Conservation (phyloP, 176 grass and related monocot genomes). For the Hordeum marinum region DNA sequence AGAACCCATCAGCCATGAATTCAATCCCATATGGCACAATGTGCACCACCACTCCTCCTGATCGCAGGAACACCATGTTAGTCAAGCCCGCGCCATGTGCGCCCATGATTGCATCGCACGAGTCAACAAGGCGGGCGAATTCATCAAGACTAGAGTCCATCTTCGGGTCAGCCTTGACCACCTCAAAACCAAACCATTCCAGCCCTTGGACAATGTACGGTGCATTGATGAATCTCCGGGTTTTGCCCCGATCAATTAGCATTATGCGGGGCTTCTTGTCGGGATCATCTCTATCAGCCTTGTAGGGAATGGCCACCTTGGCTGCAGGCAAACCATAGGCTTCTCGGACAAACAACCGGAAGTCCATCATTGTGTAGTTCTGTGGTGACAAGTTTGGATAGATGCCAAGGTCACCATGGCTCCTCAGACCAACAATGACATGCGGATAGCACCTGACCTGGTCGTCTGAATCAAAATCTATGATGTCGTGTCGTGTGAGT, state of each 20-base stretch:
- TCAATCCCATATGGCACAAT: conserved; percentile 67
- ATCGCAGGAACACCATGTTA: conserved; percentile 68
- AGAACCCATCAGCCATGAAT: conserved; percentile 40
- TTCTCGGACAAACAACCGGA: conserved; percentile 54
- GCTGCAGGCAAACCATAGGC: conserved; percentile 36
- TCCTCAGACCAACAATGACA: conserved; percentile 56
- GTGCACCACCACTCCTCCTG: conserved; percentile 47
- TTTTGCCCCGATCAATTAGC: conserved; percentile 50
- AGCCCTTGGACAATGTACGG: conserved; percentile 30
- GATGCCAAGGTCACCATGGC: conserved; percentile 58
- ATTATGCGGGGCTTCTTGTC: conserved; percentile 66
- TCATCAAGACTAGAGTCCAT: conserved; percentile 28
- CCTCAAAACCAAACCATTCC: conserved; percentile 61
- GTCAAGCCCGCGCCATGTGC: conserved; percentile 69
- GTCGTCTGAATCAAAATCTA: conserved; percentile 32
- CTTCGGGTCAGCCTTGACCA: conserved; percentile 39
- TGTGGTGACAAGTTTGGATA: conserved; percentile 27
- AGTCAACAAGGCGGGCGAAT: conserved; percentile 39
- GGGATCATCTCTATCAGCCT: conserved; percentile 27
- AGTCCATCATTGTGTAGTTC: conserved; percentile 65
- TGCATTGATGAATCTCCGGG: conserved; percentile 45
- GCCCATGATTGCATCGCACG: conserved; percentile 61
- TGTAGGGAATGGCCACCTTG: conserved; percentile 33
- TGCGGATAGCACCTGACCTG: conserved; percentile 66
- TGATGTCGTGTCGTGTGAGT: conserved; percentile 41